A percentile compares a stretch with the other conserved stretches of the same genome.
These are phyloP conservation scores for Gloeophyllum trabeum DNA, from an alignment of 768 basidiomycete genomes.

Conservation along the genomic window DNA sequence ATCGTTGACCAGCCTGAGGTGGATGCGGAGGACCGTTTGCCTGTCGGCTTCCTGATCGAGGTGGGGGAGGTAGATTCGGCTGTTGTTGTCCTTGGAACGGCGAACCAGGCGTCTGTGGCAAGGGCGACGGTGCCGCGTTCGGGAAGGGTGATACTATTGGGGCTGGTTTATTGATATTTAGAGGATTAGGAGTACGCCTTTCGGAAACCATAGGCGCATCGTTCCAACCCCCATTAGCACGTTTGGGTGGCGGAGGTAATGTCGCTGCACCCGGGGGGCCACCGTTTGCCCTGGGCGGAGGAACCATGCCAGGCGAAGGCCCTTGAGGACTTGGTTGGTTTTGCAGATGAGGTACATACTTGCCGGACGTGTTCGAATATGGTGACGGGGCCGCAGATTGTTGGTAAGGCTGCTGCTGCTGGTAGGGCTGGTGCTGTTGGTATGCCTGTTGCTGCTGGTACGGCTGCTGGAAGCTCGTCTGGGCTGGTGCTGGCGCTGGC, in stretches of 20 bases:
- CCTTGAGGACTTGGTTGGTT: slow-evolving; percentile 24
- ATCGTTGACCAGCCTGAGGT: slow-evolving; percentile 13
- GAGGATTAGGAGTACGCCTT: slow-evolving; percentile 39
- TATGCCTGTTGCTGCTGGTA: slow-evolving; percentile 10
- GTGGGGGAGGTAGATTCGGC: slow-evolving; percentile 34
- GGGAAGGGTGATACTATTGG: slow-evolving; percentile 90
- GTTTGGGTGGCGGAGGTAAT: slow-evolving; percentile 34
- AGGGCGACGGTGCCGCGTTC: slow-evolving; percentile 30
- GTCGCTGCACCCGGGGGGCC: slow-evolving; percentile 39
- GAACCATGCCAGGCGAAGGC: slow-evolving; percentile 17
- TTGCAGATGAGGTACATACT: slow-evolving; percentile 19
- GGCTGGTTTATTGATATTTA: slow-evolving; percentile 40
- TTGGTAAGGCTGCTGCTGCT: slow-evolving; percentile 7
- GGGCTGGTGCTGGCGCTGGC: neutral
- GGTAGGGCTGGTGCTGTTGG: slow-evolving; percentile 3
- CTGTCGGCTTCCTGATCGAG: slow-evolving; percentile 51
- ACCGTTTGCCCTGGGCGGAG: slow-evolving; percentile 29
- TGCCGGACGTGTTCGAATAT: slow-evolving; percentile 9
- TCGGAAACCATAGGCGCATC: slow-evolving; percentile 58
- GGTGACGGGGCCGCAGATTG: slow-evolving; percentile 8
- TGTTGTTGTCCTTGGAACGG: slow-evolving; percentile 4
- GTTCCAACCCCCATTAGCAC: slow-evolving; percentile 83
- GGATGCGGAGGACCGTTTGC: slow-evolving; percentile 31
- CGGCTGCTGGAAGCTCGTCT: slow-evolving; percentile 3
- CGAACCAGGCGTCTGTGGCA: neutral